These are phyloP conservation scores for Colletotrichum orbiculare DNA, from an alignment of 2,329 filamentous ascomycete species.

Conservation along the genomic window DNA sequence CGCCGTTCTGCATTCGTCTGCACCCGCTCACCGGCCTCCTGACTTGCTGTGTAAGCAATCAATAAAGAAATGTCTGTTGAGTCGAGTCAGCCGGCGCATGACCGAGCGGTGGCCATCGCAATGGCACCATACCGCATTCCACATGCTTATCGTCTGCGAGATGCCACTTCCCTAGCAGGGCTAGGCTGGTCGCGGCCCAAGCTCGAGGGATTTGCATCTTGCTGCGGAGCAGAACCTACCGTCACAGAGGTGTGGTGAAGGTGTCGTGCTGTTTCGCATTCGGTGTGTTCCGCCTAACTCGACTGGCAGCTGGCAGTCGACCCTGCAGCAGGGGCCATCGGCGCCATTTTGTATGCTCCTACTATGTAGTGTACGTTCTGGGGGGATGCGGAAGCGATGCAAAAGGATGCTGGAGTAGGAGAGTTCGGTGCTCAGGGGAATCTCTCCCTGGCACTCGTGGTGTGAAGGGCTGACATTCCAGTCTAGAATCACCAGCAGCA, in stretches of 20 bases:
- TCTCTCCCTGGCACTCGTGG: slow-evolving; percentile 2
- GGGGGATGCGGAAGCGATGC: slow-evolving; percentile 15
- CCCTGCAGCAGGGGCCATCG: no score
- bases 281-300: slow-evolving; percentile 18
- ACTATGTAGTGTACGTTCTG: no score
- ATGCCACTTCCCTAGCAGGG: background rate
- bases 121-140: slow-evolving; percentile 12
- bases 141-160: slow-evolving; percentile 20
- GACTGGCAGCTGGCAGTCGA: slow-evolving; percentile 7
- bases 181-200: slow-evolving; percentile 18
- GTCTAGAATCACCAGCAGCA: slow-evolving; percentile 4
- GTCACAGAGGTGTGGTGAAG: background rate
- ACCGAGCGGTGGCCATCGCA: slow-evolving; percentile 26
- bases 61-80: slow-evolving; percentile 3
- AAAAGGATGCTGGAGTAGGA: slow-evolving; percentile 23
- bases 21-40: slow-evolving; percentile 4
- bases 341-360: no score
- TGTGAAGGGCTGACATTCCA: background rate
- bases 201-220: slow-evolving; percentile 18
- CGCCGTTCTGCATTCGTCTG: slow-evolving; percentile 9
- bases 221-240: background rate
- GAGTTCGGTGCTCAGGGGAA: slow-evolving; percentile 1
- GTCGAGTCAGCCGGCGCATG: background rate
- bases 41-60: slow-evolving; percentile 31
- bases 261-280: slow-evolving; percentile 9